phyloP scores from a whole-genome alignment of 2,329 filamentous ascomycete species.

The Claviceps maximensis region DNA sequence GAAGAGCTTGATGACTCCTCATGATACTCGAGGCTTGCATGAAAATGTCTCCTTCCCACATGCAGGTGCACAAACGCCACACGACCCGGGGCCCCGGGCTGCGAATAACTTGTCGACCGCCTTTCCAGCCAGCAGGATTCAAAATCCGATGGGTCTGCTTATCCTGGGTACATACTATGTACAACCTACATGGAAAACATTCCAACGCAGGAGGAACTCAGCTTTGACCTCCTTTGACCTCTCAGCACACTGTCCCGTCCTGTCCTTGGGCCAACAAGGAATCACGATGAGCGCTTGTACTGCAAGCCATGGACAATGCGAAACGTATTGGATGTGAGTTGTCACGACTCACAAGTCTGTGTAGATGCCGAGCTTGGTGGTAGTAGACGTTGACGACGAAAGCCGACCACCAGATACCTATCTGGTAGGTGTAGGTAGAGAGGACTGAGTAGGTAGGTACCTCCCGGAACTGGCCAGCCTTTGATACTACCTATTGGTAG shows the following conservation, averaged over 20 bases:
- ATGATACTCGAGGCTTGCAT: background rate
- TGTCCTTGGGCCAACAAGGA: background rate
- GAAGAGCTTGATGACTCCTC: background rate
- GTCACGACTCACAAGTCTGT: background rate
- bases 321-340: background rate
- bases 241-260: background rate
- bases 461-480: no score
- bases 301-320: background rate
- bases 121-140: background rate
- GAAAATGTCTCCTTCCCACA: conserved; percentile 1
- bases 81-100: background rate
- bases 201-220: background rate
- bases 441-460: no score
- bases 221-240: background rate
- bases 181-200: background rate
- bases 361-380: background rate
- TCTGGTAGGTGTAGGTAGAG: no score
- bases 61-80: background rate
- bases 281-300: background rate
- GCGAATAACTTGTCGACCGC: background rate
- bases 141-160: background rate
- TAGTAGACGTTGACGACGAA: background rate
- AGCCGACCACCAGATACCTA: background rate
- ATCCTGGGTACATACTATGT: background rate
- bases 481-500: no score